Percentiles rank a stretch among this genome's conserved stretches.
These are phyloP conservation scores for Hypoxylon sp. DNA, from an alignment of 2,329 filamentous ascomycete species.

Conservation along the genomic window DNA sequence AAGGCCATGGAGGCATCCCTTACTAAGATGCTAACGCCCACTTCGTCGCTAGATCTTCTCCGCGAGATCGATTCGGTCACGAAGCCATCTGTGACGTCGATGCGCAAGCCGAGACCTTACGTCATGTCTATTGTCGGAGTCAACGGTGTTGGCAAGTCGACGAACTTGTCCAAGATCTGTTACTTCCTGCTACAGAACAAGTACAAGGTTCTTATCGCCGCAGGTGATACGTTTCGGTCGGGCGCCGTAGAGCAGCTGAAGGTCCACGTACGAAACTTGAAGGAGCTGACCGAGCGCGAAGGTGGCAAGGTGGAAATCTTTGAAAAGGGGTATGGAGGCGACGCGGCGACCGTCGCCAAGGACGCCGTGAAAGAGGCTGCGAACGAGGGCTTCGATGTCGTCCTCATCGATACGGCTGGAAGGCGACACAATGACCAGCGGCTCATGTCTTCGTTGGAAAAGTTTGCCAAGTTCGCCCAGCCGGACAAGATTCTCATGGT, in stretches of 20 bases:
- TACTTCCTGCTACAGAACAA: slow-evolving; percentile 98
- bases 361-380: slow-evolving; percentile 87
- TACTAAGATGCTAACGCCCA: slow-evolving; percentile 94
- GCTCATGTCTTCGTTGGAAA: slow-evolving; percentile 95
- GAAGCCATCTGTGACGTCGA: slow-evolving; percentile 68
- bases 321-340: slow-evolving; percentile 97
- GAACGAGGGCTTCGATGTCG: slow-evolving; percentile 83
- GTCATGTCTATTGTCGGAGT: slow-evolving; percentile 98
- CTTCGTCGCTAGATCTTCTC: slow-evolving; percentile 90
- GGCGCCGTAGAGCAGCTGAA: slow-evolving; percentile 96
- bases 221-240: slow-evolving; percentile 95
- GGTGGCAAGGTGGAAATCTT: slow-evolving; percentile 88
- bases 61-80: slow-evolving; percentile 88
- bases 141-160: slow-evolving; percentile 98
- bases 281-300: slow-evolving; percentile 85
- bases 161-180: slow-evolving; percentile 96
- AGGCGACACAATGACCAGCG: slow-evolving; percentile 94
- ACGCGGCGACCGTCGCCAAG: slow-evolving; percentile 92
- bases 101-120: slow-evolving; percentile 78
- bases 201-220: slow-evolving; percentile 91
- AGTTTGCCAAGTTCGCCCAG: slow-evolving; percentile 94
- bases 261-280: slow-evolving; percentile 92
- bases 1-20: slow-evolving; percentile 91
- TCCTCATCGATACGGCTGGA: slow-evolving; percentile 95
- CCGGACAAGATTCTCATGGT: slow-evolving; percentile 99